Conservation (phyloP, 345 rosid species). For the Eutrema heterophyllum region DNA sequence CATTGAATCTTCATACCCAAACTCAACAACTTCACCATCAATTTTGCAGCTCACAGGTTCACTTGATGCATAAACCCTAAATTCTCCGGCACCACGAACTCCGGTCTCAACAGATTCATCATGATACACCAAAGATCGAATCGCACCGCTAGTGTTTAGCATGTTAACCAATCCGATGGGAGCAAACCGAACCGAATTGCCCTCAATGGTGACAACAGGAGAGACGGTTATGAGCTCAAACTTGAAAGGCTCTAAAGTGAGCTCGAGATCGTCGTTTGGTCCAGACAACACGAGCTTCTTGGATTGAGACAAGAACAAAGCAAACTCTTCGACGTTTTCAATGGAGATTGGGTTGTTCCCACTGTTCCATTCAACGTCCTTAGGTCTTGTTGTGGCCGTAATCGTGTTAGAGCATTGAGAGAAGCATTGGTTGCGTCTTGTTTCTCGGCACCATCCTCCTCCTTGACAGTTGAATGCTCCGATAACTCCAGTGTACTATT, state of each 20-base stretch:
- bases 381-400: slow-evolving; percentile 49
- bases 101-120: slow-evolving; percentile 40
- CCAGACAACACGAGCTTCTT: slow-evolving; percentile 62
- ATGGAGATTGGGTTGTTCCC: slow-evolving; percentile 64
- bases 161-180: slow-evolving; percentile 81
- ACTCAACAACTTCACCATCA: slow-evolving; percentile 53
- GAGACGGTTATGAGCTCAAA: slow-evolving; percentile 84
- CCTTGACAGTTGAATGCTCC: slow-evolving; percentile 98
- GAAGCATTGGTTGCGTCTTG: slow-evolving; percentile 68
- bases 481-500: slow-evolving; percentile 73
- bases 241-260: slow-evolving; percentile 69
- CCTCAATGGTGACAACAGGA: slow-evolving; percentile 43
- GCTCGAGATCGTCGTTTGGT: slow-evolving; percentile 42
- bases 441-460: slow-evolving; percentile 91
- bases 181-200: slow-evolving; percentile 54
- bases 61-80: slow-evolving; percentile 61
- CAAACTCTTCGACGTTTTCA: slow-evolving; percentile 54
- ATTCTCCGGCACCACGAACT: slow-evolving; percentile 69
- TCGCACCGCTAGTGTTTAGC: slow-evolving; percentile 90
- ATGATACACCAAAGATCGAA: slow-evolving; percentile 42
- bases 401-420: slow-evolving; percentile 53
- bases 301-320: slow-evolving; percentile 63
- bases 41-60: slow-evolving; percentile 60
- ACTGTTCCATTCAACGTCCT: slow-evolving; percentile 76
- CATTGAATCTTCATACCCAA: slow-evolving; percentile 51